Conservation (phyloP, 2,329 filamentous ascomycete genomes). For the Fusarium sp. region DNA sequence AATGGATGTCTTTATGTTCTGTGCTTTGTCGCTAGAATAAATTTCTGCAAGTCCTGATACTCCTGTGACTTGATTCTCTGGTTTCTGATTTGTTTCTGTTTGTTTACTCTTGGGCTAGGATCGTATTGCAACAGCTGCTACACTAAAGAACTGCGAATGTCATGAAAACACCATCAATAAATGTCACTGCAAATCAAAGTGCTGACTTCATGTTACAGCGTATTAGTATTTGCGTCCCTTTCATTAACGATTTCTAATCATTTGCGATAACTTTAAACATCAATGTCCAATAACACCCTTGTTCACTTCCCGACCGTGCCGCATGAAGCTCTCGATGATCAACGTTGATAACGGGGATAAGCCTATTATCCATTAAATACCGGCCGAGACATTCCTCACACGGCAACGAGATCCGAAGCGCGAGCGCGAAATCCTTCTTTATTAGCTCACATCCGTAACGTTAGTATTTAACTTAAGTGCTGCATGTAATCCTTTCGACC, state of each 20-base stretch:
- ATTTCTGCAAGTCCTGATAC: no score
- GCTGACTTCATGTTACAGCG: no score
- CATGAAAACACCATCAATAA: no score
- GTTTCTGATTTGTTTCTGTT: no score
- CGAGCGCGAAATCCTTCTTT: conserved; percentile 14
- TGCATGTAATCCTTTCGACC: neutral
- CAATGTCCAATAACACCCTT: neutral
- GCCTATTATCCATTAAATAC: neutral
- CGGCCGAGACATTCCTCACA: conserved; percentile 21
- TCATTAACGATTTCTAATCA: no score
- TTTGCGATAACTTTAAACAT: neutral
- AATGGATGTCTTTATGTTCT: neutral
- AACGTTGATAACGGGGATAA: neutral
- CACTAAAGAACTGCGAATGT: no score
- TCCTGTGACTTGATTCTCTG: no score
- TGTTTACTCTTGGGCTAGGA: no score
- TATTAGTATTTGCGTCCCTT: no score
- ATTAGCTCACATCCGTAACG: neutral
- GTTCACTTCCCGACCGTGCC: no score
- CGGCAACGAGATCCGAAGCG: conserved; percentile 25
- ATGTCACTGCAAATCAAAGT: no score
- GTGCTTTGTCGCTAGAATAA: neutral
- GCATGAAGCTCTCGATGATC: neutral
- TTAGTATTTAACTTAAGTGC: neutral
- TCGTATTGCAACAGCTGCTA: no score